Evolutionary conservation across 768 basidiomycete genomes (phyloP).

Genomic region (Daedaleopsis nitida): DNA sequence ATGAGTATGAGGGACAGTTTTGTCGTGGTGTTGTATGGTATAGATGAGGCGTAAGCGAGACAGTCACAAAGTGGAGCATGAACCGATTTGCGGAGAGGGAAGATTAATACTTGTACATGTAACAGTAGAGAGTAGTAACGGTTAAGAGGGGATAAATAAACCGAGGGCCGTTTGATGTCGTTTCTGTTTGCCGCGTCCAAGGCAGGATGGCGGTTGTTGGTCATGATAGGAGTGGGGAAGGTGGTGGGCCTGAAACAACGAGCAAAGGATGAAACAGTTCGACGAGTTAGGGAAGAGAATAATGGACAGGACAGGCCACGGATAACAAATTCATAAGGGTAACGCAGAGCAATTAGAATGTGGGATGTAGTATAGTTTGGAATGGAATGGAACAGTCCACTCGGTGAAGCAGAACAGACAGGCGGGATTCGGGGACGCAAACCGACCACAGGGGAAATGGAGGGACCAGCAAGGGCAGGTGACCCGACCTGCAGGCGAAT

Average conservation of each 20-base stretch:
- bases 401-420: not conserved
- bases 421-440: not conserved
- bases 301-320: not conserved
- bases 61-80: not conserved
- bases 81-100: not conserved
- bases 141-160: not conserved
- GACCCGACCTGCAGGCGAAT: not conserved
- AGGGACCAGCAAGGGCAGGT: not conserved
- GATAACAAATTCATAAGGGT: constrained; percentile 1
- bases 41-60: not conserved
- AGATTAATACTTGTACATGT: constrained; percentile 10
- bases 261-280: not conserved
- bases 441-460: not conserved
- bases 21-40: not conserved
- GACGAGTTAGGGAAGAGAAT: not conserved
- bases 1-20: no score
- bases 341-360: constrained; percentile 10
- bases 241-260: not conserved
- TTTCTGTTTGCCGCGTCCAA: not conserved
- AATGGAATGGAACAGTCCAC: constrained; percentile 10
- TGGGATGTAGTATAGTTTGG: constrained; percentile 6
- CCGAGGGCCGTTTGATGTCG: not conserved
- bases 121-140: not conserved
- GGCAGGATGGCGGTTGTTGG: not conserved
- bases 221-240: not conserved